A percentile compares a stretch with the other conserved stretches of the same genome.
phyloP scores from a whole-genome alignment of 805 yeast genomes.

The Cyberlindnera galapagoensis region DNA sequence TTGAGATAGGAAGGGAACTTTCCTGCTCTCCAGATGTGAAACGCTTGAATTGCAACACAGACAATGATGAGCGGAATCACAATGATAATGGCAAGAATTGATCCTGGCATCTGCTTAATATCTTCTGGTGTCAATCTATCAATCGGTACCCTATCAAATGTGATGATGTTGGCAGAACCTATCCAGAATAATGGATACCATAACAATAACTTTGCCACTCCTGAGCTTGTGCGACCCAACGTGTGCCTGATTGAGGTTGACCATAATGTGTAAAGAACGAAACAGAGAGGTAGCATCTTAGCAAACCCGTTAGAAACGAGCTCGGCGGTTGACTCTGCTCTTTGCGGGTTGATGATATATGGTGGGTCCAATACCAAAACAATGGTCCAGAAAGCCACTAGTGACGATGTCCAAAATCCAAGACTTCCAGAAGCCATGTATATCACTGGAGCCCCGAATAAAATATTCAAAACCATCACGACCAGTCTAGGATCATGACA shows the following conservation, averaged over 20 bases:
- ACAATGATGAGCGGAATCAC: conserved; percentile 41
- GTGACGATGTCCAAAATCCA: conserved; percentile 55
- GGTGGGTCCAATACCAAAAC: conserved; percentile 79
- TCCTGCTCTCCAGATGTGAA: conserved; percentile 74
- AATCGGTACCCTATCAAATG: conserved; percentile 83
- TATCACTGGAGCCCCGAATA: conserved; percentile 58
- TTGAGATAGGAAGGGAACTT: conserved; percentile 51
- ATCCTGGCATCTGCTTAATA: conserved; percentile 70
- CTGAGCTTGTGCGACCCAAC: conserved; percentile 33
- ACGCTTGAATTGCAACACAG: conserved; percentile 69
- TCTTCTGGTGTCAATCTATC: conserved; percentile 76
- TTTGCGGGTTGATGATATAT: conserved; percentile 43
- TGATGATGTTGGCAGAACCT: conserved; percentile 78
- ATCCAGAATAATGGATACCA: conserved; percentile 86
- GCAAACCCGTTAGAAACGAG: conserved; percentile 66
- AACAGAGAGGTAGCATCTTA: conserved; percentile 68
- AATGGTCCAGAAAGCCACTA: conserved; percentile 82
- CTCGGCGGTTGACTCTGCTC: conserved; percentile 47
- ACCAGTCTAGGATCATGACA: conserved; percentile 66
- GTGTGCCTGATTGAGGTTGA: conserved; percentile 45
- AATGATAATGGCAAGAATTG: conserved; percentile 52
- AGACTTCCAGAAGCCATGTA: conserved; percentile 38
- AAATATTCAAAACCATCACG: conserved; percentile 50
- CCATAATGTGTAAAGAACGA: conserved; percentile 70
- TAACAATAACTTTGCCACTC: conserved; percentile 28